These are phyloP conservation scores for Lecanosticta acicola DNA, from an alignment of 2,329 filamentous ascomycete species.

Conservation along the genomic window DNA sequence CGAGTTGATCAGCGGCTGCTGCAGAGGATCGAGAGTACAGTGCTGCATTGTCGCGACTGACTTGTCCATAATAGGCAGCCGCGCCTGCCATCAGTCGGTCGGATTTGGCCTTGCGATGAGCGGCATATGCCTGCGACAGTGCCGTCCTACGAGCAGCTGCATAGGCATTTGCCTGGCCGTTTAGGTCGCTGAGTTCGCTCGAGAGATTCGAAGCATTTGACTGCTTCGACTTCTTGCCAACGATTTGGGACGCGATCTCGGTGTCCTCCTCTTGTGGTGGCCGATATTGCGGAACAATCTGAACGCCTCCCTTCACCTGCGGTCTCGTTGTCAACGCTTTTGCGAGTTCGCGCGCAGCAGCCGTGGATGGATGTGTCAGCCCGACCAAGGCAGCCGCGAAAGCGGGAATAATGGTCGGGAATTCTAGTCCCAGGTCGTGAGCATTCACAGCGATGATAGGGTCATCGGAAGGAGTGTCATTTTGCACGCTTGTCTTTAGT, in stretches of 20 bases:
- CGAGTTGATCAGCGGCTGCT: slow-evolving; percentile 64
- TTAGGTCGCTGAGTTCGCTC: slow-evolving; percentile 20
- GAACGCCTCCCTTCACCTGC: slow-evolving; percentile 36
- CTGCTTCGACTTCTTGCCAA: background rate
- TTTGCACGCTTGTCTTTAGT: slow-evolving; percentile 35
- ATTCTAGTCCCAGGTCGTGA: slow-evolving; percentile 50
- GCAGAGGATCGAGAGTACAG: slow-evolving; percentile 55
- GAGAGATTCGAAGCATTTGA: slow-evolving; percentile 20
- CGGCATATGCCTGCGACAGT: slow-evolving; percentile 53
- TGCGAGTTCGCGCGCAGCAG: slow-evolving; percentile 56
- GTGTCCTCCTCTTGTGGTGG: slow-evolving; percentile 36
- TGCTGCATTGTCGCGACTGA: slow-evolving; percentile 59
- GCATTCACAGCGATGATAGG: slow-evolving; percentile 37
- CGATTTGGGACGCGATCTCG: slow-evolving; percentile 5
- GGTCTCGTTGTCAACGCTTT: slow-evolving; percentile 45
- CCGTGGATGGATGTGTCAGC: slow-evolving; percentile 53
- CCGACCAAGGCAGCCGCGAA: slow-evolving; percentile 51
- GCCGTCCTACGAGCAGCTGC: slow-evolving; percentile 46
- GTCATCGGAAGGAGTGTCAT: slow-evolving; percentile 12
- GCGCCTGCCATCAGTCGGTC: slow-evolving; percentile 69
- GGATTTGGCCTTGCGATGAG: slow-evolving; percentile 59
- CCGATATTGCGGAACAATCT: slow-evolving; percentile 45
- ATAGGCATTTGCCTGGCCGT: slow-evolving; percentile 27
- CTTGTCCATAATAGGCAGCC: slow-evolving; percentile 68
- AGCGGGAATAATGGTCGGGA: slow-evolving; percentile 45